Evolutionary conservation across 441 rosid genomes (phyloP).

Genomic region (Populus hybrid): DNA sequence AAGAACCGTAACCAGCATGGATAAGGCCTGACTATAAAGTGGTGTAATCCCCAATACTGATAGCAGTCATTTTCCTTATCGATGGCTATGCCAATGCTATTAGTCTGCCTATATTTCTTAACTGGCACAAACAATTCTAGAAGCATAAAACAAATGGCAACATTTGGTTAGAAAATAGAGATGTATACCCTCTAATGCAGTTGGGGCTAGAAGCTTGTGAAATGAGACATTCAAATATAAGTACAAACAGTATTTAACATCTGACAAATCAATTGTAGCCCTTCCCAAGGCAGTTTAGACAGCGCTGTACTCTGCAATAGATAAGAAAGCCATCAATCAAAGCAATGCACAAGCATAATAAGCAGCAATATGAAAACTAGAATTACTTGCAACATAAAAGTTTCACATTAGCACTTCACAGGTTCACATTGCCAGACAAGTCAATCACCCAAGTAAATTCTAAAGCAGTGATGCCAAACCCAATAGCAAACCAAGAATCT

Average conservation of each 20-base stretch:
- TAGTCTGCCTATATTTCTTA: no score
- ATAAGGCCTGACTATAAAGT: no score
- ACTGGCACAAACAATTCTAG: no score
- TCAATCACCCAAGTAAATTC: background rate
- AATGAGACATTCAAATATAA: background rate
- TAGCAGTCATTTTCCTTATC: no score
- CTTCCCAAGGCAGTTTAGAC: constrained; percentile 79
- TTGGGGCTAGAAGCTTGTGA: background rate
- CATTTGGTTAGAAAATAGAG: background rate
- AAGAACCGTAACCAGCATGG: no score
- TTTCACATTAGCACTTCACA: background rate
- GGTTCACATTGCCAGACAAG: background rate
- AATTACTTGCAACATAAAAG: background rate
- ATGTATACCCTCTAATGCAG: background rate
- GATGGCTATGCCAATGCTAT: no score
- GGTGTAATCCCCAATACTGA: no score
- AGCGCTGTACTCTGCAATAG: constrained; percentile 62
- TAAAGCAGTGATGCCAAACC: background rate
- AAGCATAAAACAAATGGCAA: no score
- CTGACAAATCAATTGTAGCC: constrained; percentile 34
- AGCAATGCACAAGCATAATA: background rate
- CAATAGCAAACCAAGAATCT: background rate
- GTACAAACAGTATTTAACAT: background rate
- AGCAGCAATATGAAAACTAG: background rate
- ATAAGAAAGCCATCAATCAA: background rate